Evolutionary conservation across 106 monocot species (phyloP), one percentile per base, ranked within the genome.

Genomic region (Alisma plantagoaquatica): DNA sequence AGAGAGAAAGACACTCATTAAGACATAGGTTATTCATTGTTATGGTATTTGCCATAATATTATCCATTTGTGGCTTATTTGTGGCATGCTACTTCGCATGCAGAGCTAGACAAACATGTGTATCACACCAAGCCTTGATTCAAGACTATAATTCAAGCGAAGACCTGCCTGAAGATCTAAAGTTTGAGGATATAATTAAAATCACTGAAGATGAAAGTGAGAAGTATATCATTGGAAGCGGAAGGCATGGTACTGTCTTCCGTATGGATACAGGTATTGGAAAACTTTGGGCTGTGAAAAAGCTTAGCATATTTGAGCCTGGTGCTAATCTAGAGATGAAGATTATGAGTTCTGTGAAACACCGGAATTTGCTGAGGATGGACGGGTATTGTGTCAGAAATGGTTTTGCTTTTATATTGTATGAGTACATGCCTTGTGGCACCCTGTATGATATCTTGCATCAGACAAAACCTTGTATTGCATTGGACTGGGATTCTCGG

Each of bases 261-360:
- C 61, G 69, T 19, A 64, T 66, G 15, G 75, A 79, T 61, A 59
- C 73, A 46, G 74, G 59, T 20, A 38, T 51, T 17, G 75, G 75
- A 20, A 82, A 78, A 50, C 54, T 47, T 12, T 88, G 82, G 82
- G 82, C 87, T 29, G 69, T 88, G 32, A 88, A 88, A 59, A 88
- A 53, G 68, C 28, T 82, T 2, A 60, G 72, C 20, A 53, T 79
- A 23, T 66, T 54, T 1, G 75, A 82, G 41, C 47, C 70, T 1
- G 62, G 71, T 4, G 75, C 79, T 33, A 48, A 46, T 14, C 46
- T 20, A 33, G 87, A 88, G 62, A 62, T 78, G 54, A 72, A 58
- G 50, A 67, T 82, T 56, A 17, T 88, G 62, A 72, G 38, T 27
- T 51, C 60, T 2, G 65, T 82, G 43, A 88, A 64, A 61, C 87